phyloP scores from a whole-genome alignment of 345 rosid species.

The Brassica napus region DNA sequence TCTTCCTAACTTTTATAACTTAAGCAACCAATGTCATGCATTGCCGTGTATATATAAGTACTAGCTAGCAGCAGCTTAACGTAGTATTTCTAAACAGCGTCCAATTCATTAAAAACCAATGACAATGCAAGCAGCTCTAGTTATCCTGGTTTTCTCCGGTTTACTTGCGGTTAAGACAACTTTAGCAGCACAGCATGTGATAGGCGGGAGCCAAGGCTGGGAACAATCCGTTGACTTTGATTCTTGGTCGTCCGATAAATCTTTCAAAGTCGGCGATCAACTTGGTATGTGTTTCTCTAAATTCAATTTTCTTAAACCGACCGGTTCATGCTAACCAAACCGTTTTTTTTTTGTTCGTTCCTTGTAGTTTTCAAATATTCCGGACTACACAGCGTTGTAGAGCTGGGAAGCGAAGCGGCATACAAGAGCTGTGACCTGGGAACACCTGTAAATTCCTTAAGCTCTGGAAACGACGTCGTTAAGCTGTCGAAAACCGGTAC shows the following conservation, averaged over 20 bases:
- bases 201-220: constrained; percentile 98
- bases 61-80: constrained; percentile 15
- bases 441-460: constrained; percentile 56
- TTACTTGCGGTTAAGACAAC: constrained; percentile 39
- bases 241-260: constrained; percentile 66
- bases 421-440: constrained; percentile 84
- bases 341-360: not conserved
- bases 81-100: not conserved
- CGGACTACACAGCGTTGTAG: constrained; percentile 86
- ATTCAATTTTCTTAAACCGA: not conserved
- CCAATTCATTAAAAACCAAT: not conserved
- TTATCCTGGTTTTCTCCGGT: constrained; percentile 44
- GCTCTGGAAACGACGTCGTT: constrained; percentile 73
- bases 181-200: constrained; percentile 56
- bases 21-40: constrained; percentile 28
- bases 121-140: constrained; percentile 39
- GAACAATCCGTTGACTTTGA: constrained; percentile 68
- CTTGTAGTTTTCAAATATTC: constrained; percentile 75
- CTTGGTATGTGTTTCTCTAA: constrained; percentile 50
- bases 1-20: constrained; percentile 18
- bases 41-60: constrained; percentile 18
- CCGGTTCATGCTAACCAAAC: constrained; percentile 13
- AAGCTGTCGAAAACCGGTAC: constrained; percentile 68
- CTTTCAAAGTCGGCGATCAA: constrained; percentile 84
- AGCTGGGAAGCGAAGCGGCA: constrained; percentile 64